Evolutionary conservation across 805 yeast genomes (phyloP).

Genomic region (Saccharomycopsis guyanensis): DNA sequence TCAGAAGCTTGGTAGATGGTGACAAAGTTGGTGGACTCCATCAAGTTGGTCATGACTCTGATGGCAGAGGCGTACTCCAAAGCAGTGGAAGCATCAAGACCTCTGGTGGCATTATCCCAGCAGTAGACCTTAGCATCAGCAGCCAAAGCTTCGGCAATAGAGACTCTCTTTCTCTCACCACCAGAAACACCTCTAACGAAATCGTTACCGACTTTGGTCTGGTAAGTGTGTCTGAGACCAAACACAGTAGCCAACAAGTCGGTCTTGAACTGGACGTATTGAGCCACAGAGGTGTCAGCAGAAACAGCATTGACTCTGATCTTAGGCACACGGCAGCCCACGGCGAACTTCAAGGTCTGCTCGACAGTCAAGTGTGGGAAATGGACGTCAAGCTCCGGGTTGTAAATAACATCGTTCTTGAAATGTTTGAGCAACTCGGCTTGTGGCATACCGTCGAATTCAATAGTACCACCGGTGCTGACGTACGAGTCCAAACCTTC

Average conservation of each 20-base stretch:
- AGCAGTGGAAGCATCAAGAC: conserved; percentile 80
- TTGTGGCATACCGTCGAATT: conserved; percentile 44
- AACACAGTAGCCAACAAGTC: conserved; percentile 38
- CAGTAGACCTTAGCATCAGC: conserved; percentile 57
- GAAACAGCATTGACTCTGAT: conserved; percentile 36
- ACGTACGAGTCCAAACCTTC: conserved; percentile 32
- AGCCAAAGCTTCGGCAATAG: conserved; percentile 70
- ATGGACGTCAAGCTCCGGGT: conserved; percentile 44
- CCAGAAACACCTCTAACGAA: conserved; percentile 71
- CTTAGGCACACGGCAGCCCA: conserved; percentile 42
- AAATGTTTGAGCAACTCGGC: conserved; percentile 39
- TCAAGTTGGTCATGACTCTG: conserved; percentile 49
- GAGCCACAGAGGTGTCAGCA: conserved; percentile 32
- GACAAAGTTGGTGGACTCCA: conserved; percentile 49
- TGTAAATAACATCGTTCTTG: conserved; percentile 43
- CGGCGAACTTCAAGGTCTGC: conserved; percentile 43
- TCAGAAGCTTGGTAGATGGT: conserved; percentile 68
- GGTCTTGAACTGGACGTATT: conserved; percentile 33
- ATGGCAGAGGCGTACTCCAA: conserved; percentile 63
- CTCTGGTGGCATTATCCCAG: conserved; percentile 83
- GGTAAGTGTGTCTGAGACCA: conserved; percentile 52
- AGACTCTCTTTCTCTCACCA: conserved; percentile 81
- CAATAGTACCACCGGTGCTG: conserved; percentile 33
- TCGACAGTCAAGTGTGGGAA: conserved; percentile 45
- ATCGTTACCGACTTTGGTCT: conserved; percentile 56